phyloP scores from a whole-genome alignment of 23 red algal genomes.

The Agarophyton chilense region DNA sequence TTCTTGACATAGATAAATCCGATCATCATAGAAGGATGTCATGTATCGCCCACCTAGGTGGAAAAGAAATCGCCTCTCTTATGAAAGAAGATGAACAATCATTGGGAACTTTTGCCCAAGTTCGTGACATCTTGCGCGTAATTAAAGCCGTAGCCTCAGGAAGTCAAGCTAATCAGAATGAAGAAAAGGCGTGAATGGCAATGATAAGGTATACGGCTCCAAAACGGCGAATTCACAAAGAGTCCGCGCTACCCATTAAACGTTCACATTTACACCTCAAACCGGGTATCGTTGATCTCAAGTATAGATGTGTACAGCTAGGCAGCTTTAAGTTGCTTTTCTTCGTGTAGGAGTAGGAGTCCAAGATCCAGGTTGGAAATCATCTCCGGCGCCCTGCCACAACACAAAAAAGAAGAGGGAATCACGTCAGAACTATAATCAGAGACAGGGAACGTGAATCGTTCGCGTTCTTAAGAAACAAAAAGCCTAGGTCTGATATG shows the following conservation, averaged over 20 bases:
- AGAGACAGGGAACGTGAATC: too few species aligned
- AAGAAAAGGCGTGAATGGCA: too few species aligned
- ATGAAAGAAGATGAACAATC: constrained; percentile 2
- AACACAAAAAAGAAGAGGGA: background rate
- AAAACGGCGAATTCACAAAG: too few species aligned
- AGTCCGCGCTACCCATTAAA: too few species aligned
- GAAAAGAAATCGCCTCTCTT: background rate
- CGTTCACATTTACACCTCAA: too few species aligned
- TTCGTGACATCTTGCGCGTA: constrained; percentile 25
- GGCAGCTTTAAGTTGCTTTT: background rate
- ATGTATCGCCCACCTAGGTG: background rate
- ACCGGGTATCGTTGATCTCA: background rate
- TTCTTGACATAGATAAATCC: constrained; percentile 13
- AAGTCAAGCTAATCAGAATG: background rate
- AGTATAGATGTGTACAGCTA: background rate
- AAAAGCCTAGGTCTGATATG: too few species aligned
- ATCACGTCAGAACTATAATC: too few species aligned
- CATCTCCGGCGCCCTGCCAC: constrained; percentile 27
- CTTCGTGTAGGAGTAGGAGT: constrained; percentile 1
- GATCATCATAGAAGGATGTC: constrained; percentile 13
- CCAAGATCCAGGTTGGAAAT: constrained; percentile 64
- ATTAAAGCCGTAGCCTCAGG: background rate
- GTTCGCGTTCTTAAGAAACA: too few species aligned
- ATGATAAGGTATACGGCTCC: too few species aligned
- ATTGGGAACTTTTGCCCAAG: background rate